These are phyloP conservation scores for Xylariaceae sp. DNA, from an alignment of 2,329 filamentous ascomycete genomes.

Conservation along the genomic window DNA sequence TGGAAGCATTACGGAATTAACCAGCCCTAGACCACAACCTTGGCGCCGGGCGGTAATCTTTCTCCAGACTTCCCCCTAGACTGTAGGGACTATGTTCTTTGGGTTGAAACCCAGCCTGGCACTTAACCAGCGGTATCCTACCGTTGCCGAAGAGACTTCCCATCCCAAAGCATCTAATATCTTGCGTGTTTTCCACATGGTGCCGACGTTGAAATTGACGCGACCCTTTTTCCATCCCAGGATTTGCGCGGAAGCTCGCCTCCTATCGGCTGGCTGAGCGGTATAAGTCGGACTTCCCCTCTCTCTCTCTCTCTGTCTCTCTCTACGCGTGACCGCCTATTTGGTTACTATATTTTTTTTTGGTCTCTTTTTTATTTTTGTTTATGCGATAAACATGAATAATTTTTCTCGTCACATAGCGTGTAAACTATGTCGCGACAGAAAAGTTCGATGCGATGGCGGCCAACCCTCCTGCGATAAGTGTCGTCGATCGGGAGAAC, in stretches of 20 bases:
- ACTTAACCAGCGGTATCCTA: no score
- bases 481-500: slow-evolving; percentile 23
- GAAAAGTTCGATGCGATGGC: slow-evolving; percentile 26
- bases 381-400: slow-evolving; percentile 16
- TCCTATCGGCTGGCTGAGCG: slow-evolving; percentile 9
- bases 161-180: not conserved
- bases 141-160: no score
- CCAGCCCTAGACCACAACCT: slow-evolving; percentile 9
- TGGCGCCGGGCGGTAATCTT: slow-evolving; percentile 6
- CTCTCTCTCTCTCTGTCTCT: not conserved
- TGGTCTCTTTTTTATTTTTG: not conserved
- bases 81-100: slow-evolving; percentile 4
- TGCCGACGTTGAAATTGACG: not conserved
- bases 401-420: slow-evolving; percentile 22
- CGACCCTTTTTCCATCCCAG: not conserved
- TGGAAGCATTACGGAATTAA: not conserved
- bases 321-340: not conserved
- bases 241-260: not conserved
- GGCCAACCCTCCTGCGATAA: slow-evolving; percentile 25
- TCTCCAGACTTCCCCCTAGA: slow-evolving; percentile 12
- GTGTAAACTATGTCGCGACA: slow-evolving; percentile 24
- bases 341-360: no score
- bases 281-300: slow-evolving; percentile 1
- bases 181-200: not conserved
- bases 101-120: no score